A percentile compares a stretch with the other conserved stretches of the same genome.
phyloP scores from a whole-genome alignment of 2,329 filamentous ascomycete genomes.

The Fusarium lyarnte region DNA sequence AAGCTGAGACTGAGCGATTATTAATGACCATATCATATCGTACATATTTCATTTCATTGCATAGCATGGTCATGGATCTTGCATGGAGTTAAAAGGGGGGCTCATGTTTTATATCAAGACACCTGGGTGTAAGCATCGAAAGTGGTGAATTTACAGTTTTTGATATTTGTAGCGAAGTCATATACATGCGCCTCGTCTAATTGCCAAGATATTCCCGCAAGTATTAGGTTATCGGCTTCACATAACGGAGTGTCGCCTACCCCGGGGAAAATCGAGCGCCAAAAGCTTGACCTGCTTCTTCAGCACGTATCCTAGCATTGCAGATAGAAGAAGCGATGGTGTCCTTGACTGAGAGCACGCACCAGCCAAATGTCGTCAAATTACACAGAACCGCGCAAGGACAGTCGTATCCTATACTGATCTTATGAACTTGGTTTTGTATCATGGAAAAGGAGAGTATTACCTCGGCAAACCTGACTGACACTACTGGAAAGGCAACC shows the following conservation, averaged over 20 bases:
- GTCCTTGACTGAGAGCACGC: neutral
- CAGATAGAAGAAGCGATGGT: neutral
- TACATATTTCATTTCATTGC: conserved; percentile 1
- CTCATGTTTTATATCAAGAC: conserved; percentile 16
- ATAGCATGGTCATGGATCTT: conserved; percentile 23
- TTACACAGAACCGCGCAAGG: neutral
- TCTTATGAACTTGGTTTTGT: neutral
- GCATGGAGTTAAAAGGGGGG: conserved; percentile 28
- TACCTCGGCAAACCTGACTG: neutral
- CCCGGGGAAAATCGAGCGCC: no score
- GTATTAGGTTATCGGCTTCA: neutral
- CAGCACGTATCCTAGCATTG: neutral
- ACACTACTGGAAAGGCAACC: neutral
- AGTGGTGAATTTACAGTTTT: neutral
- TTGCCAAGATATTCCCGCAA: neutral
- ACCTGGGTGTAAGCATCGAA: neutral
- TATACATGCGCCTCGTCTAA: neutral
- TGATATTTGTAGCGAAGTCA: neutral
- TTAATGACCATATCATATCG: conserved; percentile 48
- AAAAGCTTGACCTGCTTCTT: neutral
- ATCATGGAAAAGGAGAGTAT: neutral
- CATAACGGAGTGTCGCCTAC: neutral
- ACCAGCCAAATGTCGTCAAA: neutral
- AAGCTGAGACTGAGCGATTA: conserved; percentile 77
- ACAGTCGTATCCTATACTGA: neutral